Percentiles rank a stretch among this genome's conserved stretches.
These are phyloP conservation scores for Starmerella sp. DNA, from an alignment of 805 yeast species.

Conservation along the genomic window DNA sequence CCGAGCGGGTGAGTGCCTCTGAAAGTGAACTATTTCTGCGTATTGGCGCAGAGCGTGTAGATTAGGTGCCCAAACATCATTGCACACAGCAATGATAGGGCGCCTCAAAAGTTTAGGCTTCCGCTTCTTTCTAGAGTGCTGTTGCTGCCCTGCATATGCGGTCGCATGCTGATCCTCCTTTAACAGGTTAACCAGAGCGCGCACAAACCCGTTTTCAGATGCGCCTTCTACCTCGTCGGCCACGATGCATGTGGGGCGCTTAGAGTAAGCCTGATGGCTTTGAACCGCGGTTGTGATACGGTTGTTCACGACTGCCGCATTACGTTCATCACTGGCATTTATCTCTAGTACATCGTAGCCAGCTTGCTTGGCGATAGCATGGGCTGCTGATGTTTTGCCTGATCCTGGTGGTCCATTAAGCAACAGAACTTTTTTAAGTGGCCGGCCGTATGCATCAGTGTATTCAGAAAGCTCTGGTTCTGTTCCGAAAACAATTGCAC, in stretches of 20 bases:
- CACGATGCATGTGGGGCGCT: slow-evolving; percentile 68
- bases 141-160: not conserved
- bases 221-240: slow-evolving; percentile 88
- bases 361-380: slow-evolving; percentile 67
- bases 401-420: slow-evolving; percentile 90
- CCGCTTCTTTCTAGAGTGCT: slow-evolving; percentile 10
- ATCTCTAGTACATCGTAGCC: slow-evolving; percentile 75
- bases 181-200: slow-evolving; percentile 16
- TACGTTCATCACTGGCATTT: slow-evolving; percentile 74
- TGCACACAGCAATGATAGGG: slow-evolving; percentile 88
- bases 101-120: slow-evolving; percentile 36
- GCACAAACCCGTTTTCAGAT: slow-evolving; percentile 41
- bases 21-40: slow-evolving; percentile 61
- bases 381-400: slow-evolving; percentile 86
- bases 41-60: slow-evolving; percentile 62
- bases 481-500: slow-evolving; percentile 11
- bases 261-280: slow-evolving; percentile 35
- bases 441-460: slow-evolving; percentile 42
- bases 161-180: slow-evolving; percentile 11
- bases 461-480: slow-evolving; percentile 9
- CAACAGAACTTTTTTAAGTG: slow-evolving; percentile 46
- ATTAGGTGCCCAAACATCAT: slow-evolving; percentile 66
- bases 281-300: slow-evolving; percentile 44
- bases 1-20: slow-evolving; percentile 42
- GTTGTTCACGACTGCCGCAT: slow-evolving; percentile 33